phyloP scores from a whole-genome alignment of 352 stramenopile genomes.

The Globisporangium alternatum region DNA sequence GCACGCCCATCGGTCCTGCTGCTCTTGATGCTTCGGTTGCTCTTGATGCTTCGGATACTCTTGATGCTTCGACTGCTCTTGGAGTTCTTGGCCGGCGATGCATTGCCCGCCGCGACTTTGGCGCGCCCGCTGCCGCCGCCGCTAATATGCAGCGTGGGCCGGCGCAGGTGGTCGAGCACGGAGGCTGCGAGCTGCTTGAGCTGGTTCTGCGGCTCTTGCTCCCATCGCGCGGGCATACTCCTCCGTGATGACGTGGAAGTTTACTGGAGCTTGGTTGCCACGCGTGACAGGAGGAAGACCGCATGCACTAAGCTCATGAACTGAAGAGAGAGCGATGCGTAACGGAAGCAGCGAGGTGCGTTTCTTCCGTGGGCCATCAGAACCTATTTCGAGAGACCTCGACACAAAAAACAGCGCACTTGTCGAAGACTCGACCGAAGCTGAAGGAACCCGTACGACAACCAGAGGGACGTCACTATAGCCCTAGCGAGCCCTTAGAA shows the following conservation, averaged over 20 bases:
- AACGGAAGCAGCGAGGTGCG: not conserved
- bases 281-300: not conserved
- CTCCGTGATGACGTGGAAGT: not conserved
- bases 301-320: not conserved
- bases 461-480: not conserved
- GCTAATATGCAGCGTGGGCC: not conserved
- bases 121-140: not conserved
- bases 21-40: constrained; percentile 5
- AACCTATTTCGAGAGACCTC: not conserved
- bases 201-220: constrained; percentile 3
- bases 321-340: no score
- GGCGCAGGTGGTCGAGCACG: constrained; percentile 12
- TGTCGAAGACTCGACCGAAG: not conserved
- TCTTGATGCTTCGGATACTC: constrained; percentile 12
- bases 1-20: constrained; percentile 8
- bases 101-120: constrained; percentile 12
- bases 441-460: no score
- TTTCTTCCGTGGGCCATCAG: no score
- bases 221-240: constrained; percentile 5
- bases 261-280: not conserved
- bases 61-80: constrained; percentile 7
- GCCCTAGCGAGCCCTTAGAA: constrained; percentile 3
- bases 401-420: no score
- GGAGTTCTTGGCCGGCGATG: constrained; percentile 1
- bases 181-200: constrained; percentile 13